Base-by-base conservation (phyloP, 345 rosid species). In the Lumnitzera littorea region DNA sequence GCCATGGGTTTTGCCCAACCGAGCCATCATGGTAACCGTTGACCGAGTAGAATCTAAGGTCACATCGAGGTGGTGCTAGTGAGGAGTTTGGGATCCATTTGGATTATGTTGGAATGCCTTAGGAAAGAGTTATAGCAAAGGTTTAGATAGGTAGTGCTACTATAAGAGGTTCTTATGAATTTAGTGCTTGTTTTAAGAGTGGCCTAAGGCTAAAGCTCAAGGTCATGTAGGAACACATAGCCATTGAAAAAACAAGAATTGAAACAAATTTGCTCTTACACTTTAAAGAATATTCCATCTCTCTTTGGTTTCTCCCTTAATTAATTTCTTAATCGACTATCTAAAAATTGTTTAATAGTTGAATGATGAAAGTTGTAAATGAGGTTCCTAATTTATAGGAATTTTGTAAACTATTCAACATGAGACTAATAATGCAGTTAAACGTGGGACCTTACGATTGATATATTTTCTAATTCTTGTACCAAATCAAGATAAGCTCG, bases 61-160 rank as follows among this genome's bases (percentile, higher is more conserved):
- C 5, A 71, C 66, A 25, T 52, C 51, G 55, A 74, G 82, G 82
- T 71, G 11, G 72, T 49, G 1, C 63, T 48, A 48, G 72, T 70
- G 11, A 76, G 67, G 56, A 70, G 68, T 68, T 57, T 63, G 11
- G 76, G 76, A 72, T 67, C 62, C 6, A 66, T 63, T 14, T 79
- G 58, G 72, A 76, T 73, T 14, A 59, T 54, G 68, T 24, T 24
- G 12, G 80, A 68, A 52, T 73, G 69, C 53, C 27, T 31, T 14
- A 72, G 67, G 50, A 79, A 78, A 53, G 84, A 76, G 64, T 31
- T 60, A 57, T 48, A 62, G 74, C 84, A 76, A 9, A 73, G 70
- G 6, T 25, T 52, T 3, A 70, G 76, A 68, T 79, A 76, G 12
- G 62, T 46, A 13, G 83, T 76, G 56, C 43, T 53, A 11, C 62